These are phyloP conservation scores for Aspergillus novoparasiticus DNA, from an alignment of 2,329 filamentous ascomycete genomes.

Conservation along the genomic window DNA sequence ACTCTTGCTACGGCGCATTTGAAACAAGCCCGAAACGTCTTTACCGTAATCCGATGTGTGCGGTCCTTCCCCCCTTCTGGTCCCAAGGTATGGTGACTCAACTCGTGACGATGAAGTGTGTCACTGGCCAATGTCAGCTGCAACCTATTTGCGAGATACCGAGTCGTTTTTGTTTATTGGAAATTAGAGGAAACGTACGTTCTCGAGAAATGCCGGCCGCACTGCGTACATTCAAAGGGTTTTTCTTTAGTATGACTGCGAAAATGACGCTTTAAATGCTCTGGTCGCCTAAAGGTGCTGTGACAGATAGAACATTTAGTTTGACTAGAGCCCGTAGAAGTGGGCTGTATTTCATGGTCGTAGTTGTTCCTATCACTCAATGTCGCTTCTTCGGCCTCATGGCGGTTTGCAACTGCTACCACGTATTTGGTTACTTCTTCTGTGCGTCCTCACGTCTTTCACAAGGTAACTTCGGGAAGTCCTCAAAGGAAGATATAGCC, in stretches of 20 bases:
- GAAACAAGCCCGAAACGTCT: conserved; percentile 45
- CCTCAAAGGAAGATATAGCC: neutral
- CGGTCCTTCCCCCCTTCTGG: conserved; percentile 37
- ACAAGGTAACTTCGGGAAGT: neutral
- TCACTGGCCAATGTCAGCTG: conserved; percentile 28
- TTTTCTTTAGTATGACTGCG: conserved; percentile 46
- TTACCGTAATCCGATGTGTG: conserved; percentile 44
- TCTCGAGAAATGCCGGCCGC: conserved; percentile 46
- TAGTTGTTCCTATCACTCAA: conserved; percentile 14
- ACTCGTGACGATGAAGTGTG: conserved; percentile 43
- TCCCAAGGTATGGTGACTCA: conserved; percentile 42
- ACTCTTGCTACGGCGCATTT: conserved; percentile 44
- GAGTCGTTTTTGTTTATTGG: neutral
- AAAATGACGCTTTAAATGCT: conserved; percentile 46
- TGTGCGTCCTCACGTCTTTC: neutral
- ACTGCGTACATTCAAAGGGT: conserved; percentile 42
- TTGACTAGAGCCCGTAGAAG: conserved; percentile 21
- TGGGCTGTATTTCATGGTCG: conserved; percentile 16
- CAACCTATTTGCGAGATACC: conserved; percentile 1
- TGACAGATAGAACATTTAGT: conserved; percentile 39
- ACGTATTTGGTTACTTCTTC: conserved; percentile 7
- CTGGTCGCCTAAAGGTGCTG: conserved; percentile 42
- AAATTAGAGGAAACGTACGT: conserved; percentile 33
- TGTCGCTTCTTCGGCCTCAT: conserved; percentile 17
- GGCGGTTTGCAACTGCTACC: conserved; percentile 20